Percentiles rank a stretch among this genome's conserved stretches.
phyloP scores from a whole-genome alignment of 306 rosid species.

The Gastrolobium bilobum region DNA sequence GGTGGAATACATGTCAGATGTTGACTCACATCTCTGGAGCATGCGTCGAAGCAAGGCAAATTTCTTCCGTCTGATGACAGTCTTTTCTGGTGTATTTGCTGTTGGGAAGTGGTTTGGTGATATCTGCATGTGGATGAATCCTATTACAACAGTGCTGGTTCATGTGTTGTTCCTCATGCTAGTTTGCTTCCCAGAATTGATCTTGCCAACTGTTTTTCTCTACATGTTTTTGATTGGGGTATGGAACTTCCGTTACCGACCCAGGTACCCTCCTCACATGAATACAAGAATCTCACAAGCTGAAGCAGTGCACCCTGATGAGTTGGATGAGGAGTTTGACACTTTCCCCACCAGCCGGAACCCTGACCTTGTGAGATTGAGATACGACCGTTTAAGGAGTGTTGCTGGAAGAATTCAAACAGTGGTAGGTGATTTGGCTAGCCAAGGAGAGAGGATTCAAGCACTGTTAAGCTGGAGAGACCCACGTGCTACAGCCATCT shows the following conservation, averaged over 20 bases:
- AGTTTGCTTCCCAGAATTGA: conserved; percentile 60
- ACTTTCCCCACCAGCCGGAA: conserved; percentile 53
- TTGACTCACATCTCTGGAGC: conserved; percentile 62
- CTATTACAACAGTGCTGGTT: conserved; percentile 56
- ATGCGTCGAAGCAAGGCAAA: conserved; percentile 60
- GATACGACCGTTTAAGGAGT: conserved; percentile 56
- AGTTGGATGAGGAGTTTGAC: conserved; percentile 61
- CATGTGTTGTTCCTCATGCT: conserved; percentile 57
- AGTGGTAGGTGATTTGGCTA: conserved; percentile 55
- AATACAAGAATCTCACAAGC: conserved; percentile 61
- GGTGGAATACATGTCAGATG: conserved; percentile 61
- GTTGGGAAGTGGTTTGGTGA: conserved; percentile 59
- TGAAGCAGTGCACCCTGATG: conserved; percentile 53
- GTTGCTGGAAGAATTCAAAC: conserved; percentile 49
- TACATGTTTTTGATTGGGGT: conserved; percentile 57
- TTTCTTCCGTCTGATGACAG: conserved; percentile 54
- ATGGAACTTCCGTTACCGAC: conserved; percentile 57
- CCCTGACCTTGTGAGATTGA: conserved; percentile 55
- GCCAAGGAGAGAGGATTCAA: conserved; percentile 62
- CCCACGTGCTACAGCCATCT: conserved; percentile 55
- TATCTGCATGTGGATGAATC: conserved; percentile 57
- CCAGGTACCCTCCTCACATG: conserved; percentile 64
- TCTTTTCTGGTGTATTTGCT: conserved; percentile 55
- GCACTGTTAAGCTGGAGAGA: conserved; percentile 66
- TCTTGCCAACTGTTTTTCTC: conserved; percentile 51